Conservation (phyloP, 176 grass and related monocot species). For the Phoenix roebelenii region DNA sequence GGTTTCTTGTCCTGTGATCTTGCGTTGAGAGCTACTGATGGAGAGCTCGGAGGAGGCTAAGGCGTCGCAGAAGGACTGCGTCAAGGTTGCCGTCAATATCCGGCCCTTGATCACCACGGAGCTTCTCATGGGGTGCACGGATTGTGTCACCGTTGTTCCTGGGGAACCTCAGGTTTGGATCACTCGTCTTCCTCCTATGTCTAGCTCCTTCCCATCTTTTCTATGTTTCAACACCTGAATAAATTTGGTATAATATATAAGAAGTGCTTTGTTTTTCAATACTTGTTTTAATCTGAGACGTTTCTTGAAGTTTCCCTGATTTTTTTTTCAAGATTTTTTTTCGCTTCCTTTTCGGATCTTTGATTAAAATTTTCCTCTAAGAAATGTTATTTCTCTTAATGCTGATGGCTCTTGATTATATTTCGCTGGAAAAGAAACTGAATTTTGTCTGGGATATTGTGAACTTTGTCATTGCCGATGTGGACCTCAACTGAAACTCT, state of each 20-base stretch:
- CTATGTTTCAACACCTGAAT: neutral
- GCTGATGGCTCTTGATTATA: too few species aligned
- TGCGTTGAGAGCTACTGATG: conserved; percentile 32
- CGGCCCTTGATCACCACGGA: conserved; percentile 80
- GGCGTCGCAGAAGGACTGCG: conserved; percentile 46
- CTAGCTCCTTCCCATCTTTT: neutral
- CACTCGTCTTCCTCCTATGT: neutral
- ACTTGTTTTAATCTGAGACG: too few species aligned
- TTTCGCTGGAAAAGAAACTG: too few species aligned
- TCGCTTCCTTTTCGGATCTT: too few species aligned
- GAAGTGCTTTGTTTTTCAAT: too few species aligned
- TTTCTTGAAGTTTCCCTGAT: too few species aligned
- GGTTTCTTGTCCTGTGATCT: neutral
- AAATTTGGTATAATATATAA: neutral
- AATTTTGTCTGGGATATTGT: too few species aligned
- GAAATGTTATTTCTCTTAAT: too few species aligned
- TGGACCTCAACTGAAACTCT: too few species aligned
- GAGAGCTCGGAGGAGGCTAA: conserved; percentile 31
- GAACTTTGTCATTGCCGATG: too few species aligned
- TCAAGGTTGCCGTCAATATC: conserved; percentile 92
- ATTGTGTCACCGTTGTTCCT: conserved; percentile 63
- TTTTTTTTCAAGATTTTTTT: too few species aligned
- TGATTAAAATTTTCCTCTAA: too few species aligned
- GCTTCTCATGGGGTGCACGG: conserved; percentile 68
- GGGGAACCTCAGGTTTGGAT: conserved; percentile 81